These are phyloP conservation scores for Paxillus ammoniavirescens DNA, from an alignment of 768 basidiomycete species.

Conservation along the genomic window DNA sequence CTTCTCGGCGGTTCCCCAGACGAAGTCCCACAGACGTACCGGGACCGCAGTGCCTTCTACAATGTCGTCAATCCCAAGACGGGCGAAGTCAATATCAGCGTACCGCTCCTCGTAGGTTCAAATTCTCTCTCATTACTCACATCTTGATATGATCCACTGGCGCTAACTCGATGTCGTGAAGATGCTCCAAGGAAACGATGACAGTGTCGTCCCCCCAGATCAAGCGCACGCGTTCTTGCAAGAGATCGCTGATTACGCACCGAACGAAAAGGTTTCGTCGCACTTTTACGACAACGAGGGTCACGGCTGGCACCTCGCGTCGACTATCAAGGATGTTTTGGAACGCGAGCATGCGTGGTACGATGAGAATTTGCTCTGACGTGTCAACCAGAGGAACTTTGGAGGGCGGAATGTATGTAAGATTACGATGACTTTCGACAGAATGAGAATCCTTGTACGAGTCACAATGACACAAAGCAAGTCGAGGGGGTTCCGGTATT, in stretches of 20 bases:
- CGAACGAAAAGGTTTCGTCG: conserved; percentile 24
- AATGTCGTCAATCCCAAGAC: conserved; percentile 40
- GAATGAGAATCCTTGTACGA: no score
- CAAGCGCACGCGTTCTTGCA: conserved; percentile 43
- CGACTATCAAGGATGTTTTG: conserved; percentile 32
- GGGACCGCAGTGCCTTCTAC: conserved; percentile 55
- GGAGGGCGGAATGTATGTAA: no score
- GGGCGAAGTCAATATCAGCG: conserved; percentile 37
- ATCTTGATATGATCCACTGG: background rate
- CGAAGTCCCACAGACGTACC: conserved; percentile 51
- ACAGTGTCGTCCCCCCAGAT: conserved; percentile 61
- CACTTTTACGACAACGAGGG: conserved; percentile 42
- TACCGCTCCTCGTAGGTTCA: conserved; percentile 55
- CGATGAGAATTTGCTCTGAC: conserved; percentile 10
- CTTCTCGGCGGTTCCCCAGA: conserved; percentile 53
- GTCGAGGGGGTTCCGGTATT: no score
- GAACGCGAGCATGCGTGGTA: conserved; percentile 35
- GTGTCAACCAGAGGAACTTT: background rate
- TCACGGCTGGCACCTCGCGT: conserved; percentile 32
- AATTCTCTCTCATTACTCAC: conserved; percentile 32
- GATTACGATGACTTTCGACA: no score
- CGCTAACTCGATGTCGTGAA: conserved; percentile 25
- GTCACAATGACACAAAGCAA: no score
- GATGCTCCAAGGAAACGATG: conserved; percentile 65
- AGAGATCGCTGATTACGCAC: background rate